Evolutionary conservation across 2,329 filamentous ascomycete genomes (phyloP).

Genomic region (Penicillium occitanis): DNA sequence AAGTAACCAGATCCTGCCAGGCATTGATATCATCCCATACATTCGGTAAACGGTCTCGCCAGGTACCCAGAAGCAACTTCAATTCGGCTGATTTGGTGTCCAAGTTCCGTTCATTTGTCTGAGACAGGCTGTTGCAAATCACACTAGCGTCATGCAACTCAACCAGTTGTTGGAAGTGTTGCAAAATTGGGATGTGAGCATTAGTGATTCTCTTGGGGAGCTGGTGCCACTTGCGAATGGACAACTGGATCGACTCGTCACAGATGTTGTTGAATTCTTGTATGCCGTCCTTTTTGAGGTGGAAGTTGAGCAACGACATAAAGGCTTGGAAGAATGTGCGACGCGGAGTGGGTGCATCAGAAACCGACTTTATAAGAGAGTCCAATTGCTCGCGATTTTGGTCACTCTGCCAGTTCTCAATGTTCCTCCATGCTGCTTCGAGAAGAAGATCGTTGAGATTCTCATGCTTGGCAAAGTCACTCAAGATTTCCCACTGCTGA

Average conservation of each 20-base stretch:
- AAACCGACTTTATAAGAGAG: conserved; percentile 91
- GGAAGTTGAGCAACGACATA: conserved; percentile 91
- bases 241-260: conserved; percentile 95
- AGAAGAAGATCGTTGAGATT: conserved; percentile 95
- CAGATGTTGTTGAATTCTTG: conserved; percentile 85
- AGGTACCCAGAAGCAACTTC: conserved; percentile 88
- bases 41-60: conserved; percentile 93
- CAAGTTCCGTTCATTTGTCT: conserved; percentile 79
- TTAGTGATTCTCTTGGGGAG: conserved; percentile 91
- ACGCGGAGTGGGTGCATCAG: conserved; percentile 92
- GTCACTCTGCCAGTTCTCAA: conserved; percentile 88
- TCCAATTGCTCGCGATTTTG: conserved; percentile 88
- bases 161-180: conserved; percentile 97
- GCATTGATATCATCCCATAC: conserved; percentile 99
- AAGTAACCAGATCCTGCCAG: conserved; percentile 99
- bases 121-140: conserved; percentile 86
- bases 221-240: conserved; percentile 98
- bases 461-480: conserved; percentile 97
- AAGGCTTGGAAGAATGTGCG: conserved; percentile 98
- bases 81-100: conserved; percentile 94
- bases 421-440: conserved; percentile 92
- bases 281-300: conserved; percentile 78
- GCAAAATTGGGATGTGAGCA: conserved; percentile 88
- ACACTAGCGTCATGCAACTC: conserved; percentile 97
- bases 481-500: conserved; percentile 97